Base-by-base conservation (phyloP, 495 filamentous ascomycete species). In the Tuber calosporum region DNA sequence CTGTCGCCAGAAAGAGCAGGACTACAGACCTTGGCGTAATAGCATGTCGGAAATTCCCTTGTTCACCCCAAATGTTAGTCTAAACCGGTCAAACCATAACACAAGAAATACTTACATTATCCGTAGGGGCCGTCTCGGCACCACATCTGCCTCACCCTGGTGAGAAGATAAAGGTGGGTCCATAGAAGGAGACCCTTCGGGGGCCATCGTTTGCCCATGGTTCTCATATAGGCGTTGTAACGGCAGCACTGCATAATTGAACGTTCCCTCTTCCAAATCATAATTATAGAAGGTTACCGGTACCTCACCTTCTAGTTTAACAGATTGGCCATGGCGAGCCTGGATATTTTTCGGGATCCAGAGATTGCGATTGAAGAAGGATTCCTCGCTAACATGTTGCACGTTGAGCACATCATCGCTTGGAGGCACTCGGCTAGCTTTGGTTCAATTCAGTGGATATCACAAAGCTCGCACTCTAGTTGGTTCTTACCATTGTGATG, bases 31-130 rank as follows among this genome's bases (percentile, higher is more conserved):
- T 20, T 53, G 5, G 62, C 42, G 38, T 69, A 73, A 45, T 69
- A 68, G 30, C 71, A 73, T 68, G 71, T 43, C 19, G 71, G 71
- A 26, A 73, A 72, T 37, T 72, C 71, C 38, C 71, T 73, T 36
- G 26, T 34, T 36, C 34, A 42, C 58, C 36, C 40, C 19, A 4
- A 42, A 48, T 45, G 42, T 38, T n/a, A 73, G 66, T 13, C 26
- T 26, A 34, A 66, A 43, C 40, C 30, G 26, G 37, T 53, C 30
- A 26, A 34, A 8, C 20, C 11, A 15, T 26, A 26, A 22, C 20
- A 4, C 30, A 41, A 43, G 30, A 17, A 19, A 40, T 19, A 73
- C 70, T 58, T 58, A 75, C 73, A 75, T 72, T 34, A 73, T 15
- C 30, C 41, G 68, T 22, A 75, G 26, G 45, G 6, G 8, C 22